phyloP scores from a whole-genome alignment of 768 basidiomycete species.

The Pleurotus platypus region DNA sequence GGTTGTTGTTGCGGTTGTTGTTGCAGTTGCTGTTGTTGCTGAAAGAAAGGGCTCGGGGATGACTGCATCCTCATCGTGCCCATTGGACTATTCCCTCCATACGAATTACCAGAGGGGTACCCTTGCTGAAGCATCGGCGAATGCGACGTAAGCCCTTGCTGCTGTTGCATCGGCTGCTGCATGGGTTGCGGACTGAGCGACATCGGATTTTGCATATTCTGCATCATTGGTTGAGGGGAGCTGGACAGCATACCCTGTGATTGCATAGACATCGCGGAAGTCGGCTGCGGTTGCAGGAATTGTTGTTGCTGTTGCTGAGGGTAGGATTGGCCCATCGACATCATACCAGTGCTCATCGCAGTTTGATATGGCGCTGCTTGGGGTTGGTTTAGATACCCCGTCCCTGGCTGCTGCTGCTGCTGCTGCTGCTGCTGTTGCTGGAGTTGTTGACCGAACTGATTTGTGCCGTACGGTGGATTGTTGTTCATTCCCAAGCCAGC shows the following conservation, averaged over 20 bases:
- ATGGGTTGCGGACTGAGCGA: constrained; percentile 1
- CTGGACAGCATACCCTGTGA: background rate
- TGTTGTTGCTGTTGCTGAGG: background rate
- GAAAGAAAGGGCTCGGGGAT: constrained; percentile 27
- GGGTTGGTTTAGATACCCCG: background rate
- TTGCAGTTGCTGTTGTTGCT: constrained; percentile 12
- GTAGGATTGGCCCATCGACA: too few relatives aligned
- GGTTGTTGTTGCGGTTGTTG: constrained; percentile 12
- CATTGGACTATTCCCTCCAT: constrained; percentile 6
- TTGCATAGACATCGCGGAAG: background rate
- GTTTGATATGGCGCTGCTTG: background rate
- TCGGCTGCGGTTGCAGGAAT: constrained; percentile 11
- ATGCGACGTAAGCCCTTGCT: background rate
- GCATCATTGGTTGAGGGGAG: background rate
- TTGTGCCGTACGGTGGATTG: too few relatives aligned
- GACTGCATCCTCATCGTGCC: constrained; percentile 25
- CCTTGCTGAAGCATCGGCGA: constrained; percentile 1
- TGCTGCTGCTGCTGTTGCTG: background rate
- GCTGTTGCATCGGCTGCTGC: background rate
- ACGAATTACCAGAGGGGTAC: background rate
- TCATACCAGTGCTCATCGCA: background rate
- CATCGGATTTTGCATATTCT: background rate
- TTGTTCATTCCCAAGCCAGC: background rate
- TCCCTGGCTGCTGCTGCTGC: background rate
- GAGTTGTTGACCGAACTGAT: too few relatives aligned